These are phyloP conservation scores for Nectriaceae sp. DNA, from an alignment of 2,329 filamentous ascomycete genomes.

Conservation along the genomic window DNA sequence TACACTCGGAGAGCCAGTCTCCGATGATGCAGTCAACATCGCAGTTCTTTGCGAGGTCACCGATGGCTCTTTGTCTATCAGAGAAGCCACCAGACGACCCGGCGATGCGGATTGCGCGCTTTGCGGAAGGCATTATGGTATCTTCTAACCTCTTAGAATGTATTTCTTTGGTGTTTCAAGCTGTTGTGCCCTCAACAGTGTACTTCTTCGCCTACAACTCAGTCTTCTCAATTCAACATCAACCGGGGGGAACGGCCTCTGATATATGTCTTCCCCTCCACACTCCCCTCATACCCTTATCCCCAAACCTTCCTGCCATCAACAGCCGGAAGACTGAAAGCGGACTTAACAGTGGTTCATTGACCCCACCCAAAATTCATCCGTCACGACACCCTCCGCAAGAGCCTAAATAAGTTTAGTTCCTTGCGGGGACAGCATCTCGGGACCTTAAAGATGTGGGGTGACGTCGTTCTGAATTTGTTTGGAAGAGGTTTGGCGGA, in stretches of 20 bases:
- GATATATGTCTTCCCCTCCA: neutral
- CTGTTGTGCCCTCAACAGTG: neutral
- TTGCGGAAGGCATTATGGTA: constrained; percentile 24
- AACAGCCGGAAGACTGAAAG: constrained; percentile 9
- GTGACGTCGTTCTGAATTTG: neutral
- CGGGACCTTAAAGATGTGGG: constrained; percentile 7
- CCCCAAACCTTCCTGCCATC: constrained; percentile 3
- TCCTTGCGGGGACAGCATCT: constrained; percentile 1
- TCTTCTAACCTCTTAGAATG: neutral
- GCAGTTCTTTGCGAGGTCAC: constrained; percentile 40
- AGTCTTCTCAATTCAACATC: neutral
- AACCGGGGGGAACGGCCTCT: neutral
- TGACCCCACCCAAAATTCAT: neutral
- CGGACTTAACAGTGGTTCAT: constrained; percentile 2
- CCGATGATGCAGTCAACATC: constrained; percentile 34
- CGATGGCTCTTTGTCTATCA: constrained; percentile 43
- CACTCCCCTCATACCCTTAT: too few relatives aligned
- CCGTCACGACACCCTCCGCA: neutral
- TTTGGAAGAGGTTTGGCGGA: neutral
- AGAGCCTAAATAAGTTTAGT: constrained; percentile 6
- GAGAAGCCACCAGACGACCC: constrained; percentile 46
- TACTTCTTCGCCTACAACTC: too few relatives aligned
- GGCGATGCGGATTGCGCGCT: constrained; percentile 42
- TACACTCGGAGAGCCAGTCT: constrained; percentile 35
- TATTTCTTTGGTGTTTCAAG: neutral